A percentile compares a stretch with the other conserved stretches of the same genome.
These are phyloP conservation scores for Echium plantagineum DNA, from an alignment of 257 asterid genomes.

Conservation along the genomic window DNA sequence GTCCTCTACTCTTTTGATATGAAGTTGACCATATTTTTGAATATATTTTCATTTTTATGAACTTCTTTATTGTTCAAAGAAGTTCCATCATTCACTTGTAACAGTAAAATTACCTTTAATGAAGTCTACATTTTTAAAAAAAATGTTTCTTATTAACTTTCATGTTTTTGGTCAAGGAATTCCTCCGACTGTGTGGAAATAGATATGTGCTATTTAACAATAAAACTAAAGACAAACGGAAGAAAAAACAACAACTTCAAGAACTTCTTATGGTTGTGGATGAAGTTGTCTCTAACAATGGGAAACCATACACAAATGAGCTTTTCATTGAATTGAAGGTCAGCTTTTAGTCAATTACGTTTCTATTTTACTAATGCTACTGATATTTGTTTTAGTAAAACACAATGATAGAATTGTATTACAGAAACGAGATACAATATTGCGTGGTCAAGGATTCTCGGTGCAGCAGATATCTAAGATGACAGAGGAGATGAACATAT, in stretches of 20 bases:
- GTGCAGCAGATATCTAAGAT: conserved; percentile 39
- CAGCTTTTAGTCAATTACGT: conserved; percentile 3
- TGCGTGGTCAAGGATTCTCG: conserved; percentile 41
- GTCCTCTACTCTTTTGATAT: too few relatives aligned
- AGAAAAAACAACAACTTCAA: conserved; percentile 29
- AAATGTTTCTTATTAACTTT: neutral
- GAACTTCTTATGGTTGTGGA: conserved; percentile 52
- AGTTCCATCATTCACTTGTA: too few relatives aligned
- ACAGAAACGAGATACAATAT: conserved; percentile 37
- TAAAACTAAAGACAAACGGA: conserved; percentile 30
- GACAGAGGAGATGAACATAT: conserved; percentile 29
- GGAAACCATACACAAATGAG: conserved; percentile 51
- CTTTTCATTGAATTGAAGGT: conserved; percentile 41
- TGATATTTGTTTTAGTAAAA: neutral
- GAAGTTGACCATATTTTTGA: too few relatives aligned
- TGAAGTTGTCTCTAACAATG: conserved; percentile 35
- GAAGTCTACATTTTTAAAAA: neutral
- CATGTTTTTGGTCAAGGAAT: conserved; percentile 25
- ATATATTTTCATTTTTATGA: too few relatives aligned
- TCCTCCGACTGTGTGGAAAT: conserved; percentile 50
- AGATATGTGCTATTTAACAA: conserved; percentile 64
- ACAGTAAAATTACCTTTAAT: too few relatives aligned
- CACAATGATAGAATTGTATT: neutral
- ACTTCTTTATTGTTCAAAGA: too few relatives aligned
- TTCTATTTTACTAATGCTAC: neutral